These are phyloP conservation scores for Quercus gilva DNA, from an alignment of 306 rosid genomes.

Conservation along the genomic window DNA sequence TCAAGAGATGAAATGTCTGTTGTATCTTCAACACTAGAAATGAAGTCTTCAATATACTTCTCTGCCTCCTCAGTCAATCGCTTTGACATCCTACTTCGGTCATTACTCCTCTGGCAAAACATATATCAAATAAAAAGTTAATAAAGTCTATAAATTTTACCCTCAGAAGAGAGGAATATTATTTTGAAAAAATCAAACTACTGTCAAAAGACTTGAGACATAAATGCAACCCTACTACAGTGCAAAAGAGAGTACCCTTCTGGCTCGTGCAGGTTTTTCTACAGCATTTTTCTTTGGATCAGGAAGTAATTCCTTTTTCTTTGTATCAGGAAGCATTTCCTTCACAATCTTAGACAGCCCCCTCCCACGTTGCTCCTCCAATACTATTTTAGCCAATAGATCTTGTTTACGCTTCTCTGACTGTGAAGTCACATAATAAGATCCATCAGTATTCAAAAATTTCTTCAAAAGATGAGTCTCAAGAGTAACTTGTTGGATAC, in stretches of 20 bases:
- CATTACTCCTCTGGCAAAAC: conserved; percentile 71
- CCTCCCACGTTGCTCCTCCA: conserved; percentile 81
- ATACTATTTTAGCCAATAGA: conserved; percentile 65
- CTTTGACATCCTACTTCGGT: conserved; percentile 68
- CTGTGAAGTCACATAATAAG: conserved; percentile 36
- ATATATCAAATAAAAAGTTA: conserved; percentile 8
- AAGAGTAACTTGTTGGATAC: background rate
- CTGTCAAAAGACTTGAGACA: conserved; percentile 8
- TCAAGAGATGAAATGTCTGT: conserved; percentile 92
- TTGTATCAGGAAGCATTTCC: conserved; percentile 56
- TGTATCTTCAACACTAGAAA: conserved; percentile 92
- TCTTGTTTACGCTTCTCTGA: conserved; percentile 85
- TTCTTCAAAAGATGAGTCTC: background rate
- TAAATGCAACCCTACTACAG: conserved; percentile 11
- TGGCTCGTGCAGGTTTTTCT: conserved; percentile 46
- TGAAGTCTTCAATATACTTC: conserved; percentile 88
- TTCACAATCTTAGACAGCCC: conserved; percentile 67
- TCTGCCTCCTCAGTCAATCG: conserved; percentile 87
- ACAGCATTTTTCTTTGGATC: conserved; percentile 39
- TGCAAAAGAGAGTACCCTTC: conserved; percentile 57
- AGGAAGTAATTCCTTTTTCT: conserved; percentile 54
- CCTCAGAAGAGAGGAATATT: conserved; percentile 1
- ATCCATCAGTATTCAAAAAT: background rate
- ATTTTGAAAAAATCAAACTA: background rate
- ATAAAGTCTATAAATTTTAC: conserved; percentile 2